Evolutionary conservation across 805 yeast species (phyloP), one percentile per base, ranked within the genome.

Genomic region (Candida silvicultrix): DNA sequence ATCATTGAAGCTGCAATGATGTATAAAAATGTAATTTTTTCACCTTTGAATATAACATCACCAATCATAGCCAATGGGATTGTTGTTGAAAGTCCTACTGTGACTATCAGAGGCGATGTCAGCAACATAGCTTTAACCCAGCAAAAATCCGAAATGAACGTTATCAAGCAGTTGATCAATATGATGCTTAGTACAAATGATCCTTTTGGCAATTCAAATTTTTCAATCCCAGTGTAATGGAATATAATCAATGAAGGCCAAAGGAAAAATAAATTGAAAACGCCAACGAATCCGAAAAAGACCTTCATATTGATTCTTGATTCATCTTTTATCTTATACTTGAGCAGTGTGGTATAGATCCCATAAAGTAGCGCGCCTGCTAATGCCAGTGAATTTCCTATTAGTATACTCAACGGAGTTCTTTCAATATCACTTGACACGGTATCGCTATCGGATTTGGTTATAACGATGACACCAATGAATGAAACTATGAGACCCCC

Each of bases 121-220:
- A 94, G 69, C 29, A 94, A 73, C 79, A 90, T 94, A 0, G 98
- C 95, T 51, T 88, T 80, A 31, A 96, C 96, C 99, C 99, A 94
- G 58, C 95, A 81, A 56, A 84, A 89, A 62, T 94, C 99, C 36
- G 95, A 84, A 15, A 90, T 65, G 54, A 94, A 83, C 1, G 97
- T 89, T 38, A 89, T 80, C 32, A 78, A 58, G 48, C 90, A 85
- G 63, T 94, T 94, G 41, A 79, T 50, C 0, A 75, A 43, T 7
- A 92, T 67, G 3, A 89, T 69, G 1, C 65, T 47, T 57, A 81
- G 68, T 3, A 84, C 78, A 35, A 70, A 69, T 0, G 67, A 50
- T 2, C 76, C 64, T 0, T 73, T 69, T 1, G 98, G 98, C 39
- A 84, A 57, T 56, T 79, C 89, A 50, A 94, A 83, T 9, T 62